Evolutionary conservation across 1,284 basidiomycete species (phyloP).

Genomic region (Rhodotorula glutinis): DNA sequence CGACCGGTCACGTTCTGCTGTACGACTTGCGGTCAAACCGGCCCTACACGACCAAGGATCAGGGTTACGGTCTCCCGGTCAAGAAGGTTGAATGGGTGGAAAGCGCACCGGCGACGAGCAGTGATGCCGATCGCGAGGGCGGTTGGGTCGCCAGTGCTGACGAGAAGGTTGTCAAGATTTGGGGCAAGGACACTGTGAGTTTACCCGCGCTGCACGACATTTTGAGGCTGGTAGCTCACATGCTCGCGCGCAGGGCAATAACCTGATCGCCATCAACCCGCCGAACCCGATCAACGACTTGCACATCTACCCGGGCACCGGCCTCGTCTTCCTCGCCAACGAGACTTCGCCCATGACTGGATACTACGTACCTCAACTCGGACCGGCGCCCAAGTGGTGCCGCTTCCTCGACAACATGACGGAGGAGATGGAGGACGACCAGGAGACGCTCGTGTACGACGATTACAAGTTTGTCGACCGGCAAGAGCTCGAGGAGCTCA

Average conservation of each 20-base stretch:
- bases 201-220: too few species aligned
- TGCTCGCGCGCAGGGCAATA: slow-evolving; percentile 57
- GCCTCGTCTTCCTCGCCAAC: slow-evolving; percentile 81
- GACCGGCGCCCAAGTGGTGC: slow-evolving; percentile 94
- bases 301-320: slow-evolving; percentile 79
- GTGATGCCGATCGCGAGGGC: slow-evolving; percentile 68
- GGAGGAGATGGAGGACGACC: slow-evolving; percentile 89
- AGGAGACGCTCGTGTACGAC: slow-evolving; percentile 64
- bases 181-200: slow-evolving; percentile 78
- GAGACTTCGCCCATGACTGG: slow-evolving; percentile 88
- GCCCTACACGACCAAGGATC: slow-evolving; percentile 88
- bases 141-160: slow-evolving; percentile 78
- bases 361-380: slow-evolving; percentile 92
- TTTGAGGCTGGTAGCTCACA: too few species aligned
- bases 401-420: slow-evolving; percentile 97
- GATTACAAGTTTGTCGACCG: slow-evolving; percentile 98
- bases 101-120: slow-evolving; percentile 58
- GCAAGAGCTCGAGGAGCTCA: slow-evolving; percentile 79
- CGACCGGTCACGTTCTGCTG: slow-evolving; percentile 86
- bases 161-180: slow-evolving; percentile 92
- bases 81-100: slow-evolving; percentile 86
- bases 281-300: slow-evolving; percentile 82
- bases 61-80: slow-evolving; percentile 92
- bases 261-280: slow-evolving; percentile 90
- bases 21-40: slow-evolving; percentile 87